Percentiles rank a stretch among this genome's conserved stretches.
phyloP scores from a whole-genome alignment of 2,329 filamentous ascomycete genomes.

The Fusarium sarcochroum region DNA sequence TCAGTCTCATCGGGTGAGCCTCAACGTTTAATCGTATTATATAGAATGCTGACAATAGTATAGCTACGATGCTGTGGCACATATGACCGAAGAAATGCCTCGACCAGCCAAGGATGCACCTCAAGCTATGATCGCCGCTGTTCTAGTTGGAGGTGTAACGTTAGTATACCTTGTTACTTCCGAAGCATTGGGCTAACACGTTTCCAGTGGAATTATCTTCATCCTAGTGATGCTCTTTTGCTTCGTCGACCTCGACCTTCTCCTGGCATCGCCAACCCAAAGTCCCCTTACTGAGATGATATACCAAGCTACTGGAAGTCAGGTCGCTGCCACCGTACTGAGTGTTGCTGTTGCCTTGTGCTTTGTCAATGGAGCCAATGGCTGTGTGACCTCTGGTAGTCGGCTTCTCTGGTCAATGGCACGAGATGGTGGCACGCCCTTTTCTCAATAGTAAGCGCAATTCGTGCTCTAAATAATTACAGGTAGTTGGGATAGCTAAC shows the following conservation, averaged over 20 bases:
- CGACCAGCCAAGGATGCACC: conserved; percentile 57
- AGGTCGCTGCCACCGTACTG: conserved; percentile 57
- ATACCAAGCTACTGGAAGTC: conserved; percentile 57
- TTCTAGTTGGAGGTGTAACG: conserved; percentile 59
- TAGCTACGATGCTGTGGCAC: conserved; percentile 60
- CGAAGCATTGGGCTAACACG: not conserved
- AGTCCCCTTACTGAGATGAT: conserved; percentile 63
- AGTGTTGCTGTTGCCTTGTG: conserved; percentile 58
- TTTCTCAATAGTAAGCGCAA: conserved; percentile 42
- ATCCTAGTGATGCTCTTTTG: conserved; percentile 61
- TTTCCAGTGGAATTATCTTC: conserved; percentile 53
- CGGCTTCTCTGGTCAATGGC: conserved; percentile 63
- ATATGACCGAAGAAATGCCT: conserved; percentile 64
- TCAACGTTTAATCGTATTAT: fast-evolving
- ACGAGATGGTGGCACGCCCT: conserved; percentile 58
- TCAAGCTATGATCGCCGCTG: conserved; percentile 56
- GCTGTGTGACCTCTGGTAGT: conserved; percentile 59
- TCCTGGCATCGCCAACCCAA: conserved; percentile 56
- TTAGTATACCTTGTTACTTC: conserved; percentile 35
- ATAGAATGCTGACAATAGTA: not conserved
- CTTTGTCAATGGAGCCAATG: conserved; percentile 62
- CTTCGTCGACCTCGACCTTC: conserved; percentile 54
- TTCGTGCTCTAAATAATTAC: fast-evolving
- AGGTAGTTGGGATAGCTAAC: not conserved
- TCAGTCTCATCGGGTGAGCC: conserved; percentile 51